Conservation (phyloP, 352 stramenopile species). For the Phytophthora tubulina region DNA sequence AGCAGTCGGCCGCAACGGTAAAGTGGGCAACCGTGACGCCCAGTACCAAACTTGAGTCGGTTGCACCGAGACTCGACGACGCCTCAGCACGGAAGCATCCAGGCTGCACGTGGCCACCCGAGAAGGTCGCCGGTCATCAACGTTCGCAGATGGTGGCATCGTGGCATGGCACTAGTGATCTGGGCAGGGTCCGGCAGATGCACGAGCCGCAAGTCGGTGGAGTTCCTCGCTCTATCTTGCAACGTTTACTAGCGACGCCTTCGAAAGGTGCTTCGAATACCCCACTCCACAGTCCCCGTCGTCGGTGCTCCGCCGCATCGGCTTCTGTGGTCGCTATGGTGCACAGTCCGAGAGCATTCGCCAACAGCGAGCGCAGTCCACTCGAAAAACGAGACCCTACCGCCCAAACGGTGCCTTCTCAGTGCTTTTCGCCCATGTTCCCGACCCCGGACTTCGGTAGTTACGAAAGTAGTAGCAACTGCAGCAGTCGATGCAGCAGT, state of each 20-base stretch:
- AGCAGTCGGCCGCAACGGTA: constrained; percentile 28
- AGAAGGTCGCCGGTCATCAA: constrained; percentile 22
- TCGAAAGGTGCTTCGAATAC: constrained; percentile 20
- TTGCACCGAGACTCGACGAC: constrained; percentile 30
- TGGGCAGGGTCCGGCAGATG: constrained; percentile 28
- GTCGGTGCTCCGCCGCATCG: constrained; percentile 46
- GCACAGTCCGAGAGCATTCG: constrained; percentile 46
- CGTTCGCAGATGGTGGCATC: constrained; percentile 41
- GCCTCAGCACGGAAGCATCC: constrained; percentile 25
- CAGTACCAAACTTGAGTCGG: constrained; percentile 38
- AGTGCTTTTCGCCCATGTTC: constrained; percentile 34
- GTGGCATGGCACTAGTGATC: constrained; percentile 24
- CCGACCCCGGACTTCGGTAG: constrained; percentile 33
- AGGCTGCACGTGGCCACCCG: constrained; percentile 38
- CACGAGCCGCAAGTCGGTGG: constrained; percentile 42
- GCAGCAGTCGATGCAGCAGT: constrained; percentile 42
- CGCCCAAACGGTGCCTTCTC: constrained; percentile 34
- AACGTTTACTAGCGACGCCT: constrained; percentile 33
- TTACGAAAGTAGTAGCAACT: constrained; percentile 41
- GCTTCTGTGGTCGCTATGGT: constrained; percentile 42
- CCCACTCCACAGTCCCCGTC: constrained; percentile 38
- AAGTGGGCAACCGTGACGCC: constrained; percentile 23
- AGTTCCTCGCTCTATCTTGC: constrained; percentile 41
- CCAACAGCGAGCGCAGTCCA: constrained; percentile 26
- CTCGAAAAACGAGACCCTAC: constrained; percentile 32